phyloP scores from a whole-genome alignment of 495 filamentous ascomycete species.

The Pyrenopolyporus hunteri region DNA sequence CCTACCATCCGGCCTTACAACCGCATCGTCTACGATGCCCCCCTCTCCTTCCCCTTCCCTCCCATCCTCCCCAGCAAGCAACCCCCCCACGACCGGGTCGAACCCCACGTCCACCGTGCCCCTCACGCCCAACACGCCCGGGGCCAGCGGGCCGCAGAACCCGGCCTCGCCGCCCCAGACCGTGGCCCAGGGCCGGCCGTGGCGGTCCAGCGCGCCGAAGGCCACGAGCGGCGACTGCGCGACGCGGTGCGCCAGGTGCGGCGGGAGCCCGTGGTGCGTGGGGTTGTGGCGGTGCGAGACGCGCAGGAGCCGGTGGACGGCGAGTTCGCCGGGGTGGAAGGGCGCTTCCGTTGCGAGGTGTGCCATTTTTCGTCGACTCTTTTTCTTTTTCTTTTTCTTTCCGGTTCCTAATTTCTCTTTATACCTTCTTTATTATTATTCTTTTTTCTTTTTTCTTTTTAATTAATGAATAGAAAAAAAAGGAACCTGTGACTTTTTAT shows the following conservation, averaged over 20 bases:
- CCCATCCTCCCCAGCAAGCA: constrained; percentile 38
- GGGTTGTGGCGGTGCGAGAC: constrained; percentile 60
- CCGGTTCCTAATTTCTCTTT: no score
- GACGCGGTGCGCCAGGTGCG: constrained; percentile 59
- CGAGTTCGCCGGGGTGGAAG: constrained; percentile 48
- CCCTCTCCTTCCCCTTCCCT: constrained; percentile 45
- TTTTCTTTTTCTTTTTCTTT: no score
- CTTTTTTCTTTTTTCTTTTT: no score
- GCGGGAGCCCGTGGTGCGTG: constrained; percentile 61
- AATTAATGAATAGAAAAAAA: no score
- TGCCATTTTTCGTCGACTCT: constrained; percentile 5
- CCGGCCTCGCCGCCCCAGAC: constrained; percentile 74
- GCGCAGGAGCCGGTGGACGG: constrained; percentile 42
- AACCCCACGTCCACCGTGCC: constrained; percentile 61
- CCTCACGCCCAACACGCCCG: constrained; percentile 63
- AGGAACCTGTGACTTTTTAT: no score
- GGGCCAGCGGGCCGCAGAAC: constrained; percentile 64
- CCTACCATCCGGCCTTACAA: constrained; percentile 42
- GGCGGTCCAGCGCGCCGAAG: constrained; percentile 68
- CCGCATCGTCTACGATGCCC: constrained; percentile 37
- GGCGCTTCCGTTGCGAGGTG: constrained; percentile 28
- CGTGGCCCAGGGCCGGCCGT: constrained; percentile 73
- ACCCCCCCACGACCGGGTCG: constrained; percentile 65
- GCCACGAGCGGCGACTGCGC: constrained; percentile 67
- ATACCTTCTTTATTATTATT: no score